These are phyloP conservation scores for Blepharisma japonicum DNA, from an alignment of 73 alveolate species.

Conservation along the genomic window DNA sequence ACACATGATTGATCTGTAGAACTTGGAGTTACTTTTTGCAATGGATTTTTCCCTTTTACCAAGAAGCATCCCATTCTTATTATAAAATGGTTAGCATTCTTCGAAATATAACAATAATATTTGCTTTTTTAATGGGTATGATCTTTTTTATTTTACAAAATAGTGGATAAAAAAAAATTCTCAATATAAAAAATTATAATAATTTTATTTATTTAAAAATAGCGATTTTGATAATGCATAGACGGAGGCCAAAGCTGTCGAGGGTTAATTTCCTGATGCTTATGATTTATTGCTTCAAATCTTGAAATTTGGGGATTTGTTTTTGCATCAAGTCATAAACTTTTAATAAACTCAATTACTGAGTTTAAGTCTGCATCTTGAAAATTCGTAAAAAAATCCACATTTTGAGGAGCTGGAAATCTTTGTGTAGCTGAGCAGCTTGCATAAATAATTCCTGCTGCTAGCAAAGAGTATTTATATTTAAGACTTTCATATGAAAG, in stretches of 20 bases:
- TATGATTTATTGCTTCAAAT: constrained; percentile 50
- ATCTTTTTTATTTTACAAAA: too few species aligned
- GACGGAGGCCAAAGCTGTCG: constrained; percentile 17
- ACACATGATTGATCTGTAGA: too few species aligned
- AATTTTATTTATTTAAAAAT: too few species aligned
- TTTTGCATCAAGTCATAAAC: constrained; percentile 44
- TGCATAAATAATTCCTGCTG: constrained; percentile 19
- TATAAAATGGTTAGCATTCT: too few species aligned
- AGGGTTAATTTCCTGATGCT: constrained; percentile 32
- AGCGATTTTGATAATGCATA: too few species aligned
- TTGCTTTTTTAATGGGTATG: too few species aligned
- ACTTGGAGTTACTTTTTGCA: too few species aligned
- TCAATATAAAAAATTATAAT: too few species aligned
- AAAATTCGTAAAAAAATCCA: constrained; percentile 7
- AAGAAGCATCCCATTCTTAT: too few species aligned
- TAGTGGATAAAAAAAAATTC: too few species aligned
- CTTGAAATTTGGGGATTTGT: constrained; percentile 49
- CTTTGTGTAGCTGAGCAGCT: neutral
- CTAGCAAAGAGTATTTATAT: constrained; percentile 33
- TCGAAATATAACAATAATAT: too few species aligned
- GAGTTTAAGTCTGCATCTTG: neutral
- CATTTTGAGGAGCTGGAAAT: constrained; percentile 16
- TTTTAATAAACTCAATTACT: constrained; percentile 34
- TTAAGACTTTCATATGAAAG: constrained; percentile 21
- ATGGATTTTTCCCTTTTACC: too few species aligned